These are phyloP conservation scores for Lagenaria siceraria DNA, from an alignment of 306 rosid genomes.

Conservation along the genomic window DNA sequence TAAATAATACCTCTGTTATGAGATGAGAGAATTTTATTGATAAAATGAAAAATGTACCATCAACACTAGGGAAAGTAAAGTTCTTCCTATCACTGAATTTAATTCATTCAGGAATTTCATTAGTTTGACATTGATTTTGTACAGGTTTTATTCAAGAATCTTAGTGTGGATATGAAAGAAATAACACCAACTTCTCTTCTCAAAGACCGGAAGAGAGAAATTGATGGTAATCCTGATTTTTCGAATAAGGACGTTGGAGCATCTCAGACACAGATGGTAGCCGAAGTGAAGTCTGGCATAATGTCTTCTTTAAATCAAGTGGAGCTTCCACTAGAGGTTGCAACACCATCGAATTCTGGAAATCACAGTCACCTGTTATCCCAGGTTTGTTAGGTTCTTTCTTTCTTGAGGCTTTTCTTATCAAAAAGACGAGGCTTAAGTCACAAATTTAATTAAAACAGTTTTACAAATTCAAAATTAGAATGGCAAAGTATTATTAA, in stretches of 20 bases:
- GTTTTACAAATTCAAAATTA: too few relatives aligned
- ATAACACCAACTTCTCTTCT: constrained; percentile 83
- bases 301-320: constrained; percentile 73
- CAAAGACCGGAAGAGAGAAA: constrained; percentile 79
- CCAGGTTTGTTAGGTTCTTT: constrained; percentile 45
- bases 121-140: constrained; percentile 7
- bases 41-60: background rate
- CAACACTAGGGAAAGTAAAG: background rate
- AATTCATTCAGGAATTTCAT: background rate
- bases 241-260: constrained; percentile 88
- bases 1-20: background rate
- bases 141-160: constrained; percentile 87
- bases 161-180: constrained; percentile 89
- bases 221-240: constrained; percentile 99
- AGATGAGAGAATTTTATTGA: background rate
- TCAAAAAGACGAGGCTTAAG: background rate
- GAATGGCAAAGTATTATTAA: too few relatives aligned
- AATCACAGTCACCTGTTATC: constrained; percentile 63
- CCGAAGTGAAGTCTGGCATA: constrained; percentile 61
- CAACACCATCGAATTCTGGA: constrained; percentile 54
- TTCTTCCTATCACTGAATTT: background rate
- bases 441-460: background rate
- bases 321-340: constrained; percentile 67
- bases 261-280: constrained; percentile 61
- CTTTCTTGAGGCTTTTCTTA: background rate